phyloP scores from a whole-genome alignment of 345 rosid genomes.

The Eutrema japonicum region DNA sequence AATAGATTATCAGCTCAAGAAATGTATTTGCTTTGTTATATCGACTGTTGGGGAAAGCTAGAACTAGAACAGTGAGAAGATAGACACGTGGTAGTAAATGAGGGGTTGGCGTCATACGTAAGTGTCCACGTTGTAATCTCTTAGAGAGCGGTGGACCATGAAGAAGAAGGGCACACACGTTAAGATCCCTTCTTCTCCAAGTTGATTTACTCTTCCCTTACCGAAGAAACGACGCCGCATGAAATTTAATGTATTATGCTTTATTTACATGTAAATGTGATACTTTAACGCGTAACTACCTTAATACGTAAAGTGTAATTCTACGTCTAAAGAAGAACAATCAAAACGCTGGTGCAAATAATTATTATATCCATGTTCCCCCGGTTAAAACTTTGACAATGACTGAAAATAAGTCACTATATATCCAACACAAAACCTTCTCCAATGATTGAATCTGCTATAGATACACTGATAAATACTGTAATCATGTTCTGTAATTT shows the following conservation, averaged over 20 bases:
- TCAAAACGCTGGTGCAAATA: neutral
- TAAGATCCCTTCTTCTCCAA: constrained; percentile 9
- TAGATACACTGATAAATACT: no score
- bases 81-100: no score
- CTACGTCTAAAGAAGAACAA: neutral
- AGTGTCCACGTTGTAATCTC: neutral
- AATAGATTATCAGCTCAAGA: no score
- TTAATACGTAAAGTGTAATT: neutral
- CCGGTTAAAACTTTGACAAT: neutral
- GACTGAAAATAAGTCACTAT: neutral
- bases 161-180: neutral
- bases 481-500: neutral
- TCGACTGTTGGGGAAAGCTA: no score
- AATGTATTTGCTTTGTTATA: no score
- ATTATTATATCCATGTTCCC: neutral
- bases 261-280: neutral
- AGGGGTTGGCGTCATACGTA: no score
- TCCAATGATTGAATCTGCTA: constrained; percentile 6
- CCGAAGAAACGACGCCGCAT: neutral
- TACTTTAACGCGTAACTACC: neutral
- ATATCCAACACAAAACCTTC: neutral
- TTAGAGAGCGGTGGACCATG: constrained; percentile 18
- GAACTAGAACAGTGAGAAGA: no score
- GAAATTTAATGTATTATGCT: neutral
- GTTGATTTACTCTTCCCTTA: constrained; percentile 13